phyloP scores from a whole-genome alignment of 2,329 filamentous ascomycete genomes.

The Ophiocordyceps polyrhachis-furcata region DNA sequence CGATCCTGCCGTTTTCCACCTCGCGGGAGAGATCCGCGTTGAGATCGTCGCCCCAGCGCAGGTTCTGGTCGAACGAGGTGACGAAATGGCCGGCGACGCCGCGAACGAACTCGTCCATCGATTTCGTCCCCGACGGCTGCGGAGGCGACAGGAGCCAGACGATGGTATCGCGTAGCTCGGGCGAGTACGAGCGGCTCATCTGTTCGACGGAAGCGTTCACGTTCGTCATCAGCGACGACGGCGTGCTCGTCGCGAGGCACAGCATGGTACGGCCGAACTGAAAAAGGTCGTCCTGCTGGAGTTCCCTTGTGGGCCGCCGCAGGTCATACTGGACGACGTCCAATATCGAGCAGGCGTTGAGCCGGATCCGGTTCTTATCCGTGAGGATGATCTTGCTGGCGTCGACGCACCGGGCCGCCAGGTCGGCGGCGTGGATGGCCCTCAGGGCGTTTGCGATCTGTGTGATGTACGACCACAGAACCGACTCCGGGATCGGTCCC shows the following conservation, averaged over 20 bases:
- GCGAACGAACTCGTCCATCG: slow-evolving; percentile 60
- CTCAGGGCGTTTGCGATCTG: slow-evolving; percentile 81
- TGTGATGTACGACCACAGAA: slow-evolving; percentile 81
- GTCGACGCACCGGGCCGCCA: slow-evolving; percentile 75
- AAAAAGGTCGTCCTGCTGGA: slow-evolving; percentile 75
- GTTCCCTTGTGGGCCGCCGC: slow-evolving; percentile 47
- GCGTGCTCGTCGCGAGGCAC: slow-evolving; percentile 56
- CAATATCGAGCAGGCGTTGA: slow-evolving; percentile 75
- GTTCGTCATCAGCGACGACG: slow-evolving; percentile 35
- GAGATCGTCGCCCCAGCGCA: slow-evolving; percentile 64
- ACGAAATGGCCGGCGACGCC: slow-evolving; percentile 65
- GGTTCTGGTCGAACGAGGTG: slow-evolving; percentile 53
- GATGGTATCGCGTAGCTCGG: slow-evolving; percentile 60
- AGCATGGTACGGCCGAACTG: slow-evolving; percentile 73
- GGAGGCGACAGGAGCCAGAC: slow-evolving; percentile 61
- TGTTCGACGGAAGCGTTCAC: slow-evolving; percentile 55
- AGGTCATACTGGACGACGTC: slow-evolving; percentile 76
- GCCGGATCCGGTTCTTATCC: slow-evolving; percentile 71
- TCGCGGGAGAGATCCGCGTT: slow-evolving; percentile 57
- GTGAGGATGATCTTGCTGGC: slow-evolving; percentile 80
- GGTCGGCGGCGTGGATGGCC: slow-evolving; percentile 59
- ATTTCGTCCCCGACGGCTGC: slow-evolving; percentile 38
- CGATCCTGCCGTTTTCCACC: slow-evolving; percentile 74
- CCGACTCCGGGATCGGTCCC: slow-evolving; percentile 43
- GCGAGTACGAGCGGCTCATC: slow-evolving; percentile 57